Base-by-base conservation (phyloP, 345 rosid genomes). In the Ailanthus altissimus region DNA sequence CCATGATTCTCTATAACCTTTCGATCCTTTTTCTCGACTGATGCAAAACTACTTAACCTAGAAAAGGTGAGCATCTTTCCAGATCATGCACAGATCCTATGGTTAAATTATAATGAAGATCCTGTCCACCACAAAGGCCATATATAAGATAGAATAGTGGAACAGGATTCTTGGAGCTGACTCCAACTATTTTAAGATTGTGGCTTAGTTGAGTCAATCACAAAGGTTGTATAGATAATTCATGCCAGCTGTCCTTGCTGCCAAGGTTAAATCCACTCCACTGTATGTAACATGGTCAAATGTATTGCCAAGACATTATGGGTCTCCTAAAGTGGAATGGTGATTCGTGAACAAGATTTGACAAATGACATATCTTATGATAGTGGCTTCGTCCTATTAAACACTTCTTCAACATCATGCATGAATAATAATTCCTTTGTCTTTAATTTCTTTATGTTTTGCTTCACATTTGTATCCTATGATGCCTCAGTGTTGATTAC, bases 331-430 rank as follows among this genome's bases (percentile, higher is more conserved):
- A 70, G 15, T 53, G 5, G 47, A 50, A 53, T 53, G 12, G 62
- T n/a, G 32, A 43, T 20, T 53, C 53, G 20, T 57, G 32, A 32
- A 67, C 43, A 45, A 14, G 32, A 67, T 45, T 43, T 18, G 20
- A 28, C 43, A 18, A 69, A 67, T 42, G 54, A 36, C 71, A 46
- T 60, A 28, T 25, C 42, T n/a, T 67, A 45, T 67, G 63, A 40
- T 42, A 42, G 51, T 46, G 32, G 36, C 63, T 23, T 42, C 15
- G 40, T 60, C 62, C n/a, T 57, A 7, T 72, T 23, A 8, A 67
- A 42, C 3, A 21, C 40, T 56, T 16, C 3, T 43, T 72, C 53
- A 42, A 18, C 20, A 5, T 11, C 50, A 57, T 58, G 64, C 40
- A 23, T 40, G 25, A 28, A 16, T 42, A 25, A 25, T 56, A 49